Evolutionary conservation across 2,329 filamentous ascomycete genomes (phyloP), one percentile per base, ranked within the genome.

Genomic region (Phialophora macrospora): DNA sequence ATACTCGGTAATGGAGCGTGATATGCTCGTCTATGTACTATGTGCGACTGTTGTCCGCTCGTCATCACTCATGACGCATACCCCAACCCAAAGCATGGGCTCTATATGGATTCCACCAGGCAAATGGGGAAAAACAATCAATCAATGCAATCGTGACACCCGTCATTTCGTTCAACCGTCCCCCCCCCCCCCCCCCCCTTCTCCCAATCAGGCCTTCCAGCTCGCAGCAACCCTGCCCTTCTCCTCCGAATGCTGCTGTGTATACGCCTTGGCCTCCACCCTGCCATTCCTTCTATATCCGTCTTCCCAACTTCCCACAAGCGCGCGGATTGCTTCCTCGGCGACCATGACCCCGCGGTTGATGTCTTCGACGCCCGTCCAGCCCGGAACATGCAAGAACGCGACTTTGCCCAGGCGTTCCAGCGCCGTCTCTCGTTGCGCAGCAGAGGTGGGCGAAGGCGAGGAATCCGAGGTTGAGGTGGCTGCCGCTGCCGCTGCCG

Each of bases 361-460:
- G 22, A 82, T 72, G 64, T 78, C 77, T 22, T 79, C 77, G 41
- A 85, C 79, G 24, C 85, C 82, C 8, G 83, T 80, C 28, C 85
- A 82, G 6, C 85, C 82, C 0, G 90, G 90, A 1, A 93, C 90
- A 75, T 93, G 90, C 60, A 93, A 77, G 75, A 93, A 93, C 1
- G 88, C 77, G 4, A 90, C 86, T 54, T 76, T 80, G n/a, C 71
- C 70, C 2, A 70, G 22, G 3, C 76, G 73, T 20, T 72, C 70
- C 2, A 4, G 55, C 9, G 55, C 61, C n/a, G 38, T 26, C 51
- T 46, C 44, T 9, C 51, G 11, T 51, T 58, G 20, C 9, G 48
- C 48, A 24, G 9, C 2, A 14, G 30, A 12, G 11, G 60, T 11
- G 24, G 38, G 22, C 22, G 52, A 17, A 41, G 34, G 14, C 14